phyloP scores from a whole-genome alignment of 1,284 basidiomycete species.

The Hymenochaete sp. region DNA sequence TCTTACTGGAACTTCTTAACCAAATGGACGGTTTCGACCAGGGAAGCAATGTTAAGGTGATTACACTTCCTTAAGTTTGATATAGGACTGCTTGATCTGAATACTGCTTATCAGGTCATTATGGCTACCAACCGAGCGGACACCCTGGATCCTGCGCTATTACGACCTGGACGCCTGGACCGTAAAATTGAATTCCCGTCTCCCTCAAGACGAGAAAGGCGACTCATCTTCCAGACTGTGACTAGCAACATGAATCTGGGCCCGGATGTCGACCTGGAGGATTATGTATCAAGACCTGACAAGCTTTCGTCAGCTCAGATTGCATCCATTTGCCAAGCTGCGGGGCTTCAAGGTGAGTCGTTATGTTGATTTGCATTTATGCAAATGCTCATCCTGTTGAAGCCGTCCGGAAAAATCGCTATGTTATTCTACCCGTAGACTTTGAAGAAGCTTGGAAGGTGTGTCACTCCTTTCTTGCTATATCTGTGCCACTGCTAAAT shows the following conservation, averaged over 20 bases:
- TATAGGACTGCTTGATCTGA: not conserved
- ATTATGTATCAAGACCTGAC: conserved; percentile 96
- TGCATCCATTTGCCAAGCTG: conserved; percentile 92
- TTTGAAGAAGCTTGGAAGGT: conserved; percentile 99
- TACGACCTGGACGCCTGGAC: conserved; percentile 96
- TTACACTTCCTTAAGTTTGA: not conserved
- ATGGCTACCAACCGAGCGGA: conserved; percentile 98
- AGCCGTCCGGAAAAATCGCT: conserved; percentile 98
- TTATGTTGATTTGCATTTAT: not conserved
- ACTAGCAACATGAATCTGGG: conserved; percentile 97
- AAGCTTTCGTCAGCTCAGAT: conserved; percentile 95
- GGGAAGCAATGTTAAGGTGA: conserved; percentile 95
- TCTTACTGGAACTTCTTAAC: conserved; percentile 94
- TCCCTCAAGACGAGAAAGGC: conserved; percentile 91
- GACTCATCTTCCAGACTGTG: conserved; percentile 97
- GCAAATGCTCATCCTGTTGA: conserved; percentile 15
- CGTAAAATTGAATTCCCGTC: conserved; percentile 98
- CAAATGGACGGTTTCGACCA: conserved; percentile 99
- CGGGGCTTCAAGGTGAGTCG: conserved; percentile 83
- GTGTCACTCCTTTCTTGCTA: conserved; percentile 43
- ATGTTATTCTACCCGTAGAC: conserved; percentile 93
- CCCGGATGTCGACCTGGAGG: conserved; percentile 97
- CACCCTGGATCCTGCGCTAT: conserved; percentile 91
- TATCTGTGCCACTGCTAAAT: conserved; percentile 28
- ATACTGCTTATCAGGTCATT: conserved; percentile 67